A percentile compares a stretch with the other conserved stretches of the same genome.
phyloP scores from a whole-genome alignment of 202 grass and related monocot genomes.

The Hordeum pubiflorum region DNA sequence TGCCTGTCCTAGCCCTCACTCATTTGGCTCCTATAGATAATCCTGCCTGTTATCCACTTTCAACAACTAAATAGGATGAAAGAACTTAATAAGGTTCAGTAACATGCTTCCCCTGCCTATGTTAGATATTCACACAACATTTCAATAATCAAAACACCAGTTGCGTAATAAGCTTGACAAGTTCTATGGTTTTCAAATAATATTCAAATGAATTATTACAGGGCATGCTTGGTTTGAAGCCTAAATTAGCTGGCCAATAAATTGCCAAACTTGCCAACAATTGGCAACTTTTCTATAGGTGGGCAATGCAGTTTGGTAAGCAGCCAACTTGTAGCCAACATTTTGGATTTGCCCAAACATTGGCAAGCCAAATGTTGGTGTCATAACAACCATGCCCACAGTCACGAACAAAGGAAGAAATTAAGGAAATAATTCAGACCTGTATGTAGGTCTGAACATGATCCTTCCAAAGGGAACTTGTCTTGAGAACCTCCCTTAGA shows the following conservation, averaged over 20 bases:
- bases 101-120: neutral
- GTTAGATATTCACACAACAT: neutral
- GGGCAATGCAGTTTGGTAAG: neutral
- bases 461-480: conserved; percentile 92
- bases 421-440: conserved; percentile 28
- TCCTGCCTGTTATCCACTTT: neutral
- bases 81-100: neutral
- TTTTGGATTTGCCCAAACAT: neutral
- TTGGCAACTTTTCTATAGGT: neutral
- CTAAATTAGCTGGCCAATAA: neutral
- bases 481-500: conserved; percentile 83
- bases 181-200: neutral
- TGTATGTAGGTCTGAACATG: conserved; percentile 92
- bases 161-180: neutral
- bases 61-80: neutral
- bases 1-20: neutral
- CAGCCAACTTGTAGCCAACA: neutral
- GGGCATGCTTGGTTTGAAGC: neutral
- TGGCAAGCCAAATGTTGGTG: neutral
- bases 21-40: neutral
- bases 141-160: neutral
- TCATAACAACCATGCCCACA: too few relatives aligned
- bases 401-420: neutral
- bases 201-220: conserved; percentile 5
- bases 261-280: neutral